Base-by-base conservation (phyloP, 441 rosid genomes). In the Gossypium trilobum region DNA sequence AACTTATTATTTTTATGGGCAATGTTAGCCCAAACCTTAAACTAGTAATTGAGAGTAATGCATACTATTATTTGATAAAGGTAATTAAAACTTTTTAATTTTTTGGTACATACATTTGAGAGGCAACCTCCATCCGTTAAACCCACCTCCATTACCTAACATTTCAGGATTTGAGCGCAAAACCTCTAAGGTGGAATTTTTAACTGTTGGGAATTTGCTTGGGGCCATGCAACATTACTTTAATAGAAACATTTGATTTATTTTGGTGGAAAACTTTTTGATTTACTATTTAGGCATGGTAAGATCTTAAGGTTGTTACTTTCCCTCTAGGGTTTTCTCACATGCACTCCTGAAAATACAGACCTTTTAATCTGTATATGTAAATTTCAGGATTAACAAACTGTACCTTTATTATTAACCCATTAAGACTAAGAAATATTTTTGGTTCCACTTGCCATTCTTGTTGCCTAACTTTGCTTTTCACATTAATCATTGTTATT, bases 301-400 rank as follows among this genome's bases (percentile, higher is more conserved):
- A 60, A 60, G 65, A 20, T n/a, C 65, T 62, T 42, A 64, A 44
- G 55, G 20, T 22, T 65, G 33, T 44, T 36, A 22, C 19, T 23
- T 65, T 65, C 70, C 54, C 70, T 44, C 55, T 44, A 44, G 70
- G 55, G 13, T 29, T 64, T 20, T 42, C 36, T 65, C 36, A 65
- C 36, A 20, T 42, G 54, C 25, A 42, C 22, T 22, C 25, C 25
- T 29, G 27, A 68, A 25, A 2, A 67, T 50, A 48, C 13, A 3
- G 44, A 14, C 46, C n/a, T 68, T 39, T 36, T 63, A 19, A 39
- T 36, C 11, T 63, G n/a, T 27, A 44, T 44, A 22, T 65, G n/a
- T 46, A 65, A 44, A 64, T 46, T 65, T 44, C 29, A 23, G 55
- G 48, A 22, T 22, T 46, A 44, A 65, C 69, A 19, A 44, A 64